Conservation (phyloP, 768 basidiomycete species). For the Lactarius tabidus region DNA sequence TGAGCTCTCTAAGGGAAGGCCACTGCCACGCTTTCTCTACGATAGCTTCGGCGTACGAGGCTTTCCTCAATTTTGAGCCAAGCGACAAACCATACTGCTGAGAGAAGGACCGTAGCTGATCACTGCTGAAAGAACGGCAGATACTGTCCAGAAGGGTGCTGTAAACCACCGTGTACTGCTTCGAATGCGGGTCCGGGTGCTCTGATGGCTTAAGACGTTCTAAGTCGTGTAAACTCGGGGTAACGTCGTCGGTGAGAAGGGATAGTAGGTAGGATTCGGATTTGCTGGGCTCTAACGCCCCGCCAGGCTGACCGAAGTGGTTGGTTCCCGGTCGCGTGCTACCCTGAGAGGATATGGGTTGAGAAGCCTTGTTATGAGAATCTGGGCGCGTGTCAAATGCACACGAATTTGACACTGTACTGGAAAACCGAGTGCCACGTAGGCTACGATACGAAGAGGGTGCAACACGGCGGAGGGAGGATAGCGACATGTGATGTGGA, state of each 20-base stretch:
- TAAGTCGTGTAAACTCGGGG: constrained; percentile 56
- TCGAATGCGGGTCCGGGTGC: constrained; percentile 39
- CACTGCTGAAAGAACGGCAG: constrained; percentile 56
- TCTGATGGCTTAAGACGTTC: constrained; percentile 49
- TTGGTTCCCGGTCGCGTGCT: neutral
- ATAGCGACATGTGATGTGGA: neutral
- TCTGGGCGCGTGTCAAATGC: neutral
- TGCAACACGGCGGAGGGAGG: constrained; percentile 15
- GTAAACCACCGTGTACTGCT: constrained; percentile 51
- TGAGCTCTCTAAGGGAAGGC: constrained; percentile 54
- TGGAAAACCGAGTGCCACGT: neutral
- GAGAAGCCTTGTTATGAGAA: neutral
- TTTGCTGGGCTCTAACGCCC: constrained; percentile 40
- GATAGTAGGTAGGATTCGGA: constrained; percentile 56
- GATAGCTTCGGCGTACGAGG: constrained; percentile 45
- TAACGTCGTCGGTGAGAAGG: constrained; percentile 42
- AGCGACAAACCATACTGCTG: constrained; percentile 43
- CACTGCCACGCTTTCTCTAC: constrained; percentile 67
- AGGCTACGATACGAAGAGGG: neutral
- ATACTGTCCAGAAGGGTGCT: constrained; percentile 49
- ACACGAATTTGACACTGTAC: constrained; percentile 2
- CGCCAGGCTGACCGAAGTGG: constrained; percentile 4
- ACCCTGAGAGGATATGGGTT: neutral
- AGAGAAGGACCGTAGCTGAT: constrained; percentile 56
- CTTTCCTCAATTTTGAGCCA: constrained; percentile 33